phyloP scores from a whole-genome alignment of 352 stramenopile species.

The Globisporangium sylvaticum region DNA sequence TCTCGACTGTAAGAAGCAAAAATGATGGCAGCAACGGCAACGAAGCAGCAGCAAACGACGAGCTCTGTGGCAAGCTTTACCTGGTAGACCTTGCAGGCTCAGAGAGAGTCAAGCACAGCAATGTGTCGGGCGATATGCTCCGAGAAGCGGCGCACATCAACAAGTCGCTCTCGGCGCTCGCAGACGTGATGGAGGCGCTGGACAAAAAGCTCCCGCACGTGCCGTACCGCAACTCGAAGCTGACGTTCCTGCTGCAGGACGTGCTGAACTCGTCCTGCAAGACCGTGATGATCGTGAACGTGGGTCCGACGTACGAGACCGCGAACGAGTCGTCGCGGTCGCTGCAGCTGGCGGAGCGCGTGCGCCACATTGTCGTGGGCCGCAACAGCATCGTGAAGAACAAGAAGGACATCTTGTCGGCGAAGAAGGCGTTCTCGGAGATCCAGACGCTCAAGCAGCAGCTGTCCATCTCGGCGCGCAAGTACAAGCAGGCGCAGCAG shows the following conservation, averaged over 20 bases:
- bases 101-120: conserved; percentile 90
- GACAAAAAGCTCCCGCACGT: conserved; percentile 91
- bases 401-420: conserved; percentile 84
- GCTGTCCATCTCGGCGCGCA: conserved; percentile 82
- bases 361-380: conserved; percentile 75
- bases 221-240: conserved; percentile 97
- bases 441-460: conserved; percentile 93
- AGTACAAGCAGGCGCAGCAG: conserved; percentile 87
- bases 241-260: conserved; percentile 97
- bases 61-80: conserved; percentile 87
- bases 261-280: conserved; percentile 88
- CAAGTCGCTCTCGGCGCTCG: conserved; percentile 89
- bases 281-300: conserved; percentile 93
- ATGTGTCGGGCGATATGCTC: conserved; percentile 81
- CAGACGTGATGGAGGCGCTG: conserved; percentile 91
- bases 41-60: conserved; percentile 25
- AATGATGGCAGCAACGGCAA: conserved; percentile 25
- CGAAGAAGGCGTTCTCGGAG: conserved; percentile 92
- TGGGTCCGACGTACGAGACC: conserved; percentile 79
- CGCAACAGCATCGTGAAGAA: conserved; percentile 82
- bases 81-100: conserved; percentile 92
- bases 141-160: conserved; percentile 83
- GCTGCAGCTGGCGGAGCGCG: conserved; percentile 83
- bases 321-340: conserved; percentile 85
- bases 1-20: conserved; percentile 42